Evolutionary conservation across 345 rosid species (phyloP).

Genomic region (Linum trigynum): DNA sequence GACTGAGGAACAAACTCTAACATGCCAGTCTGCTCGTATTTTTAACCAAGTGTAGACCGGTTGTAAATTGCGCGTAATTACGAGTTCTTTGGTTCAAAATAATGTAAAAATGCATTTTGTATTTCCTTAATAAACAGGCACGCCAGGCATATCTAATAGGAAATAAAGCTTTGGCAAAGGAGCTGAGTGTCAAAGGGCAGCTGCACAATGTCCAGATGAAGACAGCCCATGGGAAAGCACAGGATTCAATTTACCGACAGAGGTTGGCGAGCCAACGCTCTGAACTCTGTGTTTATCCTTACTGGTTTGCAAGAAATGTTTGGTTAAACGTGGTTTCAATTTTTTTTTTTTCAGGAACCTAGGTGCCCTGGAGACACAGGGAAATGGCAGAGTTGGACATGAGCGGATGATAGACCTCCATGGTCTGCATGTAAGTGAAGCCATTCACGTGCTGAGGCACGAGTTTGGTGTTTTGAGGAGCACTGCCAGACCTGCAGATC

Average conservation of each 20-base stretch:
- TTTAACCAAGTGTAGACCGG: neutral
- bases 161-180: conserved; percentile 89
- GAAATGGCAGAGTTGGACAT: conserved; percentile 47
- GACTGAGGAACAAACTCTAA: neutral
- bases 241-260: conserved; percentile 83
- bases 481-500: conserved; percentile 62
- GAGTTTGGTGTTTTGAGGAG: conserved; percentile 65
- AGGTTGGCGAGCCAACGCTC: conserved; percentile 47
- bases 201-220: conserved; percentile 86
- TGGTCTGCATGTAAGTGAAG: conserved; percentile 88
- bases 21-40: neutral
- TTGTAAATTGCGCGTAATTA: neutral
- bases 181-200: conserved; percentile 87
- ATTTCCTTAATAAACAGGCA: conserved; percentile 42
- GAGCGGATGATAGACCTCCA: conserved; percentile 96
- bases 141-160: conserved; percentile 87
- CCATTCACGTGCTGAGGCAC: conserved; percentile 73
- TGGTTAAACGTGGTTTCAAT: neutral
- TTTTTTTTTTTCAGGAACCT: conserved; percentile 50
- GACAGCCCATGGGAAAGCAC: conserved; percentile 94
- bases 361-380: conserved; percentile 42
- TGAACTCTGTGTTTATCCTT: neutral
- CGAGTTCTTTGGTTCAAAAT: neutral
- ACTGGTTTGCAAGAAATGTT: neutral
- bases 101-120: conserved; percentile 4